Evolutionary conservation across 1,284 basidiomycete genomes (phyloP).

Genomic region (Agroathelia rolfsii): DNA sequence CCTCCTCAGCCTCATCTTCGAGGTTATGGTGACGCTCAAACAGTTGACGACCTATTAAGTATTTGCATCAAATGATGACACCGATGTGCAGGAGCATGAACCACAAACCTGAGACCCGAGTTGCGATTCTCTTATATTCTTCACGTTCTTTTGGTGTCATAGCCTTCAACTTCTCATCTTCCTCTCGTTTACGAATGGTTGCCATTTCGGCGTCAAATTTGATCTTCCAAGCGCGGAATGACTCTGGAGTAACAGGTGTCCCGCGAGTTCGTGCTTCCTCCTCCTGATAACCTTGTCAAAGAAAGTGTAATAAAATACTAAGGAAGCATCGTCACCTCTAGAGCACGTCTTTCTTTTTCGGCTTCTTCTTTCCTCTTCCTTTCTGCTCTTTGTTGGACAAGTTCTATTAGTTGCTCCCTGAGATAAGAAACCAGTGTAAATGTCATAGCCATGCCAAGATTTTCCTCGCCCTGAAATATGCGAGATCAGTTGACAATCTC

Average conservation of each 20-base stretch:
- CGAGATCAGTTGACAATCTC: constrained; percentile 1
- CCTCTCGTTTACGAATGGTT: constrained; percentile 52
- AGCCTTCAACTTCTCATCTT: constrained; percentile 75
- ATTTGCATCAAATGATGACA: constrained; percentile 6
- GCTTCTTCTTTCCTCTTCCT: constrained; percentile 51
- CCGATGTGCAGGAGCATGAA: no score
- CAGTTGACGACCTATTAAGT: constrained; percentile 68
- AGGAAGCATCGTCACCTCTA: constrained; percentile 49
- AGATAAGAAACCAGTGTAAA: constrained; percentile 88
- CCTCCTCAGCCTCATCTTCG: constrained; percentile 65
- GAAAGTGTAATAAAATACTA: constrained; percentile 7
- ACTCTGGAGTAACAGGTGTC: constrained; percentile 78
- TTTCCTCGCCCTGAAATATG: constrained; percentile 69
- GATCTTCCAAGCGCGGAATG: constrained; percentile 76
- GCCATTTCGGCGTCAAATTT: constrained; percentile 68
- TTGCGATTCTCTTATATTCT: constrained; percentile 63
- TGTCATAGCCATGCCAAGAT: constrained; percentile 95
- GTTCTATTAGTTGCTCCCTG: constrained; percentile 63
- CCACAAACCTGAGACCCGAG: constrained; percentile 57
- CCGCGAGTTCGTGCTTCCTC: constrained; percentile 85
- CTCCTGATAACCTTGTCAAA: constrained; percentile 40
- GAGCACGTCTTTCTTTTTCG: constrained; percentile 60
- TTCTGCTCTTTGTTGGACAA: constrained; percentile 55
- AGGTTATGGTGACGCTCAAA: constrained; percentile 76
- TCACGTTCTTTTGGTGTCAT: constrained; percentile 82